Evolutionary conservation across 78 protist species (phyloP), one percentile per base, ranked within the genome.

Genomic region (Polysphondylium violaceum): DNA sequence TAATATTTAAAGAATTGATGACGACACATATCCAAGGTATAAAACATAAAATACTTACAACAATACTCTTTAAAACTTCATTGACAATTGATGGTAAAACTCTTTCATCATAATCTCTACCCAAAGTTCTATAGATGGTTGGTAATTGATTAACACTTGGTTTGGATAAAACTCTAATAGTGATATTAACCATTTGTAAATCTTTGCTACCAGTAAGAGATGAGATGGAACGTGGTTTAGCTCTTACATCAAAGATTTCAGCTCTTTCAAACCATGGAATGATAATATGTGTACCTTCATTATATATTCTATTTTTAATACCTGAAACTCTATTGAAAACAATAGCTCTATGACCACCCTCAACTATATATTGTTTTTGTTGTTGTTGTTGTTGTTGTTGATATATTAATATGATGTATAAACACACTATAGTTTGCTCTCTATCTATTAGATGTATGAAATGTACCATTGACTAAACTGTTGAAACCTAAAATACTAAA

Each of bases 21-120:
- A n/a, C n/a, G n/a, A n/a, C n/a, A n/a, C n/a, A n/a, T n/a, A n/a
- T n/a, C n/a, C n/a, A n/a, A n/a, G n/a, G n/a, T n/a, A n/a, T n/a
- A n/a, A n/a, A n/a, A n/a, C n/a, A n/a, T n/a, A n/a, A n/a, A n/a
- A n/a, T n/a, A n/a, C n/a, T n/a, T n/a, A n/a, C n/a, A 38, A 97
- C 96, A 6, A 96, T 97, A 50, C 90, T 12, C 93, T 97, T 98
- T 71, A 98, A 86, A 16, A 97, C 97, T 81, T 98, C 99, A 83
- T 98, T 95, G 35, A 81, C 95, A 36, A 98, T 96, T 11, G 97
- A 94, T 29, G 99, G 99, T 35, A 97, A 87, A 7, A 97, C 97
- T 21, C 96, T 81, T 73, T 98, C 98, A 68, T 94, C 98, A 64
- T 94, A 96, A 64, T 98, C 96, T 58, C 51, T 73, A n/a, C 99